These are phyloP conservation scores for Fremontodendron californicum DNA, from an alignment of 345 rosid genomes.

Conservation along the genomic window DNA sequence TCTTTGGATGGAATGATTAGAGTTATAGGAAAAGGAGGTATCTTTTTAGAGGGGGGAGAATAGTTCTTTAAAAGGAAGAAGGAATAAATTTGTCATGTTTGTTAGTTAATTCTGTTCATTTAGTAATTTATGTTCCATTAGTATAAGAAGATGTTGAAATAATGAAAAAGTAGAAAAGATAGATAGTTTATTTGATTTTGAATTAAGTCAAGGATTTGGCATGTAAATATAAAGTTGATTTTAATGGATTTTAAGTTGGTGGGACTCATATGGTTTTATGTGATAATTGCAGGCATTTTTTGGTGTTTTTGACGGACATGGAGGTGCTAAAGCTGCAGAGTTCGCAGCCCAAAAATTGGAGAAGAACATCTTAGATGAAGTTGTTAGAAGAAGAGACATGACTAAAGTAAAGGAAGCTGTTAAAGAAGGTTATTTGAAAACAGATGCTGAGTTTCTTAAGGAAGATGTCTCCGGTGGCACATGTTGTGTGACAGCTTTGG, in stretches of 20 bases:
- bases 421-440: slow-evolving; percentile 62
- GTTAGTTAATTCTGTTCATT: neutral
- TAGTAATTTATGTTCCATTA: neutral
- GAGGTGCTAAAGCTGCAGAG: slow-evolving; percentile 57
- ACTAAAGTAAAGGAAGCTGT: slow-evolving; percentile 48
- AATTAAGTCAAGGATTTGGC: neutral
- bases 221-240: neutral
- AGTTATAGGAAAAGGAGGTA: neutral
- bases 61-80: neutral
- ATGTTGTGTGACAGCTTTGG: slow-evolving; percentile 80
- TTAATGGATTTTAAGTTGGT: neutral
- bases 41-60: neutral
- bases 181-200: neutral
- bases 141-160: neutral
- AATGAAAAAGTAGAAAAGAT: neutral
- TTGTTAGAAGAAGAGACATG: slow-evolving; percentile 35
- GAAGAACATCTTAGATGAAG: slow-evolving; percentile 53
- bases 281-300: slow-evolving; percentile 47
- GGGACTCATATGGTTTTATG: slow-evolving; percentile 1
- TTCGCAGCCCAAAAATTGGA: slow-evolving; percentile 50
- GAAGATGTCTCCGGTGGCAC: slow-evolving; percentile 65
- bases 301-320: slow-evolving; percentile 69
- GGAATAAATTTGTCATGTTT: neutral
- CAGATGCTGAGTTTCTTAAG: slow-evolving; percentile 63
- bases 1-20: neutral